Evolutionary conservation across 1,284 basidiomycete genomes (phyloP).

Genomic region (Sporisorium sorghi): DNA sequence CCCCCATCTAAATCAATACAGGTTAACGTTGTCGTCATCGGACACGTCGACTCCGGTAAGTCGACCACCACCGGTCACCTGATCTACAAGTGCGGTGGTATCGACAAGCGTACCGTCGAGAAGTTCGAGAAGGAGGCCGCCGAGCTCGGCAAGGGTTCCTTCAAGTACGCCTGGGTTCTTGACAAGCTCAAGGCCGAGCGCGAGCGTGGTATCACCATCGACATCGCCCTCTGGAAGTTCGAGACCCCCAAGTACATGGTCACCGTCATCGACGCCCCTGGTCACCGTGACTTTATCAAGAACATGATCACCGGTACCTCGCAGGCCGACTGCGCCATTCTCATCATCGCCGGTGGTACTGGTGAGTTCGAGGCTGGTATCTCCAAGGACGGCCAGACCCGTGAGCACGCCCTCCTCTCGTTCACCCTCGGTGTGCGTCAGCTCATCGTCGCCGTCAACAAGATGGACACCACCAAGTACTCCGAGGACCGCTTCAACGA

Average conservation of each 20-base stretch:
- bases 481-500: slow-evolving; percentile 99
- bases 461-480: slow-evolving; percentile 99
- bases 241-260: slow-evolving; percentile 71
- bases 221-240: slow-evolving; percentile 80
- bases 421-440: slow-evolving; percentile 99
- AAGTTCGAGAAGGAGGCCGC: slow-evolving; percentile 99
- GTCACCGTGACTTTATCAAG: slow-evolving; percentile 99
- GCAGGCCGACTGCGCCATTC: slow-evolving; percentile 98
- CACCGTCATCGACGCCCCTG: slow-evolving; percentile 95
- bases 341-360: slow-evolving; percentile 98
- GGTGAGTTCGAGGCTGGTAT: slow-evolving; percentile 99
- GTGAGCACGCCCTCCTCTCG: slow-evolving; percentile 99
- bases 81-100: slow-evolving; percentile 99
- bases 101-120: slow-evolving; percentile 99
- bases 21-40: slow-evolving; percentile 70
- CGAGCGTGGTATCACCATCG: slow-evolving; percentile 99
- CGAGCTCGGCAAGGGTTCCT: slow-evolving; percentile 99
- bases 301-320: slow-evolving; percentile 84
- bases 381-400: slow-evolving; percentile 99
- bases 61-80: slow-evolving; percentile 99
- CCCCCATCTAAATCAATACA: slow-evolving; percentile 23
- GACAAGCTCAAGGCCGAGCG: slow-evolving; percentile 99
- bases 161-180: slow-evolving; percentile 97
- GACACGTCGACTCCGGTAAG: slow-evolving; percentile 76
- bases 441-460: slow-evolving; percentile 99